These are phyloP conservation scores for Cenococcum geophilum DNA, from an alignment of 495 filamentous ascomycete genomes.

Conservation along the genomic window DNA sequence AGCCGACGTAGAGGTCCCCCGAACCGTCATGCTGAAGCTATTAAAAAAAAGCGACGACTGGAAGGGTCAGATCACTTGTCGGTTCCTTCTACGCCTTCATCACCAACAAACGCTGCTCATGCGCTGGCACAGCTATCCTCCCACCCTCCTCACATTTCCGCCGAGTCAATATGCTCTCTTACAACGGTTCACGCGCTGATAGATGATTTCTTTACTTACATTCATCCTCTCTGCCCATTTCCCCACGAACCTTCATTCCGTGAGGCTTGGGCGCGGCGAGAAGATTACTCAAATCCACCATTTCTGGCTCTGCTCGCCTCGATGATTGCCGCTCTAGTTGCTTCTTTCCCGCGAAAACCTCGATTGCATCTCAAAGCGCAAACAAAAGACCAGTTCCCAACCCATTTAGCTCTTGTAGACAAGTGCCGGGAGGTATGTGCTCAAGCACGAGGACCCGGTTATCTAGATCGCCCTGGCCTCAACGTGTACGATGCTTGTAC, in stretches of 20 bases:
- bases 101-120: slow-evolving; percentile 46
- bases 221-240: slow-evolving; percentile 78
- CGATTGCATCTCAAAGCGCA: slow-evolving; percentile 62
- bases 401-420: slow-evolving; percentile 64
- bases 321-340: slow-evolving; percentile 71
- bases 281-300: slow-evolving; percentile 59
- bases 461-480: slow-evolving; percentile 55
- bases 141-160: slow-evolving; percentile 44
- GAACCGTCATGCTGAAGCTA: slow-evolving; percentile 76
- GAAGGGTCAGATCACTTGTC: slow-evolving; percentile 38
- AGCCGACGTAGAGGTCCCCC: slow-evolving; percentile 78
- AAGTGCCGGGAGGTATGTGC: slow-evolving; percentile 67
- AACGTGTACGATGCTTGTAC: slow-evolving; percentile 75
- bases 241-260: slow-evolving; percentile 85
- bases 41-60: slow-evolving; percentile 59
- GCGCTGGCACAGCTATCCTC: slow-evolving; percentile 41
- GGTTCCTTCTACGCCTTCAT: slow-evolving; percentile 40
- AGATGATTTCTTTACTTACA: slow-evolving; percentile 86
- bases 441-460: slow-evolving; percentile 62
- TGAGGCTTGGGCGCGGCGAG: slow-evolving; percentile 58
- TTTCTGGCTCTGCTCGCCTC: slow-evolving; percentile 75
- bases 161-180: slow-evolving; percentile 70
- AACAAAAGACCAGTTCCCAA: slow-evolving; percentile 53
- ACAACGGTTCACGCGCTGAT: slow-evolving; percentile 60
- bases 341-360: slow-evolving; percentile 76